phyloP scores from a whole-genome alignment of 305 asterid genomes.

The Fraxinus floribunda region DNA sequence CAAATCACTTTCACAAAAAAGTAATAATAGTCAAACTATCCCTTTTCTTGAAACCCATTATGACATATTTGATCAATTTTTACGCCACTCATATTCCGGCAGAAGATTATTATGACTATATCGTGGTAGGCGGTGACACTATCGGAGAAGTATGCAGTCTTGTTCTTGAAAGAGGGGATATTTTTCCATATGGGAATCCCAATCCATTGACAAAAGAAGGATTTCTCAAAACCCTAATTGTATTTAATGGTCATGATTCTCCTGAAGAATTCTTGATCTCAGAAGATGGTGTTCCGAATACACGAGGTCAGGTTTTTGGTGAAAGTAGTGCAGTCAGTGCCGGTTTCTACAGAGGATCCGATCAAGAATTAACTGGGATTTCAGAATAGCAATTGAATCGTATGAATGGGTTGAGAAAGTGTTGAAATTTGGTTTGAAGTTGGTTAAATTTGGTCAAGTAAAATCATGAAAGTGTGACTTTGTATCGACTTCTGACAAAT shows the following conservation, averaged over 20 bases:
- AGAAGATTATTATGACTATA: not conserved
- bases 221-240: too few species aligned
- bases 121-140: not conserved
- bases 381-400: not conserved
- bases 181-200: not conserved
- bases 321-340: conserved; percentile 15
- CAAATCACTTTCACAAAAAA: not conserved
- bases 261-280: not conserved
- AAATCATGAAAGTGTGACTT: too few species aligned
- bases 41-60: not conserved
- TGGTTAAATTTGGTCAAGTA: too few species aligned
- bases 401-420: conserved; percentile 20
- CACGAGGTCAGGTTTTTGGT: conserved; percentile 21
- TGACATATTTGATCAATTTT: not conserved
- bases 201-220: not conserved
- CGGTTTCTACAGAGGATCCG: conserved; percentile 11
- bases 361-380: not conserved
- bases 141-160: not conserved
- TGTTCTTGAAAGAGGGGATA: not conserved
- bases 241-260: too few species aligned
- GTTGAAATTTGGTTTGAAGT: too few species aligned
- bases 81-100: not conserved
- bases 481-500: too few species aligned
- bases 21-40: not conserved
- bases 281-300: conserved; percentile 12